These are phyloP conservation scores for Priceomyces fermenticarens DNA, from an alignment of 805 yeast genomes.

Conservation along the genomic window DNA sequence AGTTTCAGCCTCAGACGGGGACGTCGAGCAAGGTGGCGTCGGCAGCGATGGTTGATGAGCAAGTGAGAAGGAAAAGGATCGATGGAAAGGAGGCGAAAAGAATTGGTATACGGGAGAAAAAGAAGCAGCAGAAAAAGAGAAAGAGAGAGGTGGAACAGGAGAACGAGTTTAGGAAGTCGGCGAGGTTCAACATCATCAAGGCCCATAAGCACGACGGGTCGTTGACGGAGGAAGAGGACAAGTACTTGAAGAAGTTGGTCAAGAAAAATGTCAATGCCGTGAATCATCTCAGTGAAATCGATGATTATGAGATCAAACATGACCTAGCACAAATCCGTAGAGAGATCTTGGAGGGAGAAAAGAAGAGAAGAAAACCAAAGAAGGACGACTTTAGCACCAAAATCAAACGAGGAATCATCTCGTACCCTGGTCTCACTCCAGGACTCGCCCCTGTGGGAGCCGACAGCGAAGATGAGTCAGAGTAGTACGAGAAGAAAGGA, in stretches of 20 bases:
- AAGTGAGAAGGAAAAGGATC: constrained; percentile 12
- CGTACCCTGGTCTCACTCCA: constrained; percentile 71
- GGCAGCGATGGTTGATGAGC: constrained; percentile 17
- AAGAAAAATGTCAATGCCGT: constrained; percentile 33
- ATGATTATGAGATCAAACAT: constrained; percentile 25
- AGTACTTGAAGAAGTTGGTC: constrained; percentile 36
- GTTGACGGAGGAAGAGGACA: constrained; percentile 31
- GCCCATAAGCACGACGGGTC: constrained; percentile 19
- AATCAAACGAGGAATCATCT: constrained; percentile 40
- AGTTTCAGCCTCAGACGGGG: constrained; percentile 10
- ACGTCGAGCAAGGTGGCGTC: constrained; percentile 3
- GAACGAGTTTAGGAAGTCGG: constrained; percentile 31
- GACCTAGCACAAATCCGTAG: constrained; percentile 28
- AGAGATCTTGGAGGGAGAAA: constrained; percentile 23
- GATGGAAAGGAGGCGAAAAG: constrained; percentile 15
- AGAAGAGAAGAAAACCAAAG: constrained; percentile 21
- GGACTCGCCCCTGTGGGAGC: constrained; percentile 82
- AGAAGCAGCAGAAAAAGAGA: constrained; percentile 21
- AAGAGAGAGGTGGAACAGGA: constrained; percentile 26
- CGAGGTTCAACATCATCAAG: constrained; percentile 39
- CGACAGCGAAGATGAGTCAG: constrained; percentile 39
- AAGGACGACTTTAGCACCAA: constrained; percentile 30
- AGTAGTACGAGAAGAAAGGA: neutral
- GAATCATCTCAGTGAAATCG: constrained; percentile 25
- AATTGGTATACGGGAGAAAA: constrained; percentile 16